Evolutionary conservation across 73 alveolate species (phyloP).

Genomic region (Tetrahymena thermophila): DNA sequence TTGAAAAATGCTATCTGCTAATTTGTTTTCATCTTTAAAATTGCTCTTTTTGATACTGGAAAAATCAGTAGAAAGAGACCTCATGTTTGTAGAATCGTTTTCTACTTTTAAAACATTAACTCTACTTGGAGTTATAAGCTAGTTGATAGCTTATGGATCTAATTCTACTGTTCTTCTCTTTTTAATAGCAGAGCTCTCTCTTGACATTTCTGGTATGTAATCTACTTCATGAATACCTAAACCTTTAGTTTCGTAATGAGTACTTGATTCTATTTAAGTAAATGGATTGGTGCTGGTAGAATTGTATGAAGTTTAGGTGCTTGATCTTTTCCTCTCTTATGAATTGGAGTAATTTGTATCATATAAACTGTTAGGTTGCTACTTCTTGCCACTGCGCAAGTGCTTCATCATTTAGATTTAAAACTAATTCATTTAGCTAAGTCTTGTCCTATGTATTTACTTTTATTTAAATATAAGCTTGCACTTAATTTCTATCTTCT

Average conservation of each 20-base stretch:
- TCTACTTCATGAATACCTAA: background rate
- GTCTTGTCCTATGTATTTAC: background rate
- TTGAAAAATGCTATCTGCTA: background rate
- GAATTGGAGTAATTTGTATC: background rate
- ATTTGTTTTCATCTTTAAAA: background rate
- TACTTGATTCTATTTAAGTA: background rate
- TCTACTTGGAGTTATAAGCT: background rate
- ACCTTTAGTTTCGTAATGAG: background rate
- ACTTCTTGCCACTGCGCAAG: background rate
- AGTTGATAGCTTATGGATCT: background rate
- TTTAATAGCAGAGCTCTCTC: background rate
- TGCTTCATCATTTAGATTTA: background rate
- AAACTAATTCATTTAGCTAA: background rate
- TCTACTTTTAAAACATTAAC: background rate
- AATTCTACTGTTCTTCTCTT: background rate
- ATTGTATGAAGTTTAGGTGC: background rate
- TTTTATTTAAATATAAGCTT: background rate
- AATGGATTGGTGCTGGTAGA: background rate
- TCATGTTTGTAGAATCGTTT: background rate
- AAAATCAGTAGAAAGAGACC: background rate
- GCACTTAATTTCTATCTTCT: background rate
- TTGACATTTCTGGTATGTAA: background rate
- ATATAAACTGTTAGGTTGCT: background rate
- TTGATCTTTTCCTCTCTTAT: background rate
- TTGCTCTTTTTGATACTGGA: background rate